Conservation (phyloP, 768 basidiomycete species). For the Daedaleopsis nitida region DNA sequence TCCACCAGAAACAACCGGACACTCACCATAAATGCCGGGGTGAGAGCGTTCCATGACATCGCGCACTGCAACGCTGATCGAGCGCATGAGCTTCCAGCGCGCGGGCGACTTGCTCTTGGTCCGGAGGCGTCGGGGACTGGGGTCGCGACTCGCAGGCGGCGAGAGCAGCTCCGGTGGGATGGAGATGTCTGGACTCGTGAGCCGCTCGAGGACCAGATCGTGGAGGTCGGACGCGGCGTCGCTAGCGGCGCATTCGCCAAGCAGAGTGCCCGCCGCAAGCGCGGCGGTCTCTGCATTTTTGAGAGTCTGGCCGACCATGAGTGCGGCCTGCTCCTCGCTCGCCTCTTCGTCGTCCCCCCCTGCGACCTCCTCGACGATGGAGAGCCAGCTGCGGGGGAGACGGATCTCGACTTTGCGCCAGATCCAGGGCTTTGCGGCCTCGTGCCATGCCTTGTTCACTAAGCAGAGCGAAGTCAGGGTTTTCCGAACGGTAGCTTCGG, state of each 20-base stretch:
- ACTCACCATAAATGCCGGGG: constrained; percentile 74
- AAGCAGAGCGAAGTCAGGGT: constrained; percentile 74
- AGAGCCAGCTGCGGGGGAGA: constrained; percentile 82
- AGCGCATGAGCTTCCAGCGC: constrained; percentile 79
- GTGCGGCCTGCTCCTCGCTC: constrained; percentile 55
- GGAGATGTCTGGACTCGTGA: constrained; percentile 64
- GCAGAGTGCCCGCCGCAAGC: constrained; percentile 44
- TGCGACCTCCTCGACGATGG: constrained; percentile 76
- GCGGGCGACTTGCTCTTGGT: constrained; percentile 81
- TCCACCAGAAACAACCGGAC: not conserved
- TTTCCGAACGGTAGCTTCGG: constrained; percentile 63
- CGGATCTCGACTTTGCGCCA: constrained; percentile 85
- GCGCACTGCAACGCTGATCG: constrained; percentile 79
- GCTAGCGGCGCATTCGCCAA: constrained; percentile 36
- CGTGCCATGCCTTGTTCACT: constrained; percentile 76
- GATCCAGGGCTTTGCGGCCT: constrained; percentile 86
- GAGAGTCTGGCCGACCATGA: constrained; percentile 67
- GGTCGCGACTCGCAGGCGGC: constrained; percentile 80
- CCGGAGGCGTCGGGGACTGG: constrained; percentile 75
- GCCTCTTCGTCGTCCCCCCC: constrained; percentile 61
- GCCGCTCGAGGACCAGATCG: constrained; percentile 57
- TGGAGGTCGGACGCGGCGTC: constrained; percentile 54
- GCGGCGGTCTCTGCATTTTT: constrained; percentile 67
- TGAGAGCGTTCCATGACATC: constrained; percentile 62
- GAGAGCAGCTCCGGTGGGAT: constrained; percentile 78